These are phyloP conservation scores for Eucalyptus coolabah DNA, from an alignment of 345 rosid genomes.

Conservation along the genomic window DNA sequence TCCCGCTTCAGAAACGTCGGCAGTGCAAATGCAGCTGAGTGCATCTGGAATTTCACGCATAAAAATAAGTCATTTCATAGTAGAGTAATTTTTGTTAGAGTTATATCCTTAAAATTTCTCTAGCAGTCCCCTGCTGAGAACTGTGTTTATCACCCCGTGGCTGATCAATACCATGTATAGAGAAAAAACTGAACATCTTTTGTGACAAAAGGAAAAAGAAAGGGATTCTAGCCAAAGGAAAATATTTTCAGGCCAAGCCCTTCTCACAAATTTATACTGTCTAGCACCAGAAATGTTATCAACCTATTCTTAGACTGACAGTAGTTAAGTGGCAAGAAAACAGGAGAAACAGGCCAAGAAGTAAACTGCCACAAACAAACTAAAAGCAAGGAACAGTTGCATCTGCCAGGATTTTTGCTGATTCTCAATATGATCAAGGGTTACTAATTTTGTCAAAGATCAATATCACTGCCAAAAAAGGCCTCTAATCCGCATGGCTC, in stretches of 20 bases:
- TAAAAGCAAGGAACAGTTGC: background rate
- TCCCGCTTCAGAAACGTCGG: constrained; percentile 80
- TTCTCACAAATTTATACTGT: background rate
- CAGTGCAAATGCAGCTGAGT: constrained; percentile 74
- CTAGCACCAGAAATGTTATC: background rate
- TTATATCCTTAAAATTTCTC: background rate
- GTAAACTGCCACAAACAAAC: background rate
- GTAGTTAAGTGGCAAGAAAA: background rate
- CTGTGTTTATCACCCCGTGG: background rate
- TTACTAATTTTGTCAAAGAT: background rate
- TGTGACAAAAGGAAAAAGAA: background rate
- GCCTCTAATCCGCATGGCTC: background rate
- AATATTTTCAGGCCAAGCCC: background rate
- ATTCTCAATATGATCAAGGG: background rate
- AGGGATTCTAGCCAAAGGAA: background rate
- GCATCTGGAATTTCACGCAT: constrained; percentile 36
- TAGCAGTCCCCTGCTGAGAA: background rate
- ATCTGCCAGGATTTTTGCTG: background rate
- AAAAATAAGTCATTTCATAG: background rate
- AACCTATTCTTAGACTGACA: background rate
- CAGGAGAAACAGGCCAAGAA: background rate
- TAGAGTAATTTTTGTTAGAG: background rate
- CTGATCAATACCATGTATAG: background rate
- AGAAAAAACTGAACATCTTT: background rate
- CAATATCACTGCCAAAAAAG: background rate